These are phyloP conservation scores for Pseudohyphozyma bogoriensis DNA, from an alignment of 768 basidiomycete species.

Conservation along the genomic window DNA sequence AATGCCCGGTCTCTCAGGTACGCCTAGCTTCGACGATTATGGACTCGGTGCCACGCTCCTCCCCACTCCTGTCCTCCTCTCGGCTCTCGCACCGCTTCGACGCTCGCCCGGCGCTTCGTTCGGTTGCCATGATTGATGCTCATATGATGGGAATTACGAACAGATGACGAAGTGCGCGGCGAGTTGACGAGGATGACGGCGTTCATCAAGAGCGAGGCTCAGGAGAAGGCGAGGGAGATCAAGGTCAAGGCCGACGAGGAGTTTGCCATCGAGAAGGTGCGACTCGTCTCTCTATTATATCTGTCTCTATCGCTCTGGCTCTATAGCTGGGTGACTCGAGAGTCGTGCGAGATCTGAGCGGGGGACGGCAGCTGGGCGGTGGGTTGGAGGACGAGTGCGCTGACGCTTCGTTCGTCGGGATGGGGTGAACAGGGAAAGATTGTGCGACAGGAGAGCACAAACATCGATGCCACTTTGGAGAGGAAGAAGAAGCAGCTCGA, in stretches of 20 bases:
- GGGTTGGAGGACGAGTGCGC: background rate
- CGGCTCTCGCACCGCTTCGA: background rate
- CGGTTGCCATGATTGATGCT: background rate
- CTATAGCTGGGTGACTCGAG: no score
- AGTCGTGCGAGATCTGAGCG: no score
- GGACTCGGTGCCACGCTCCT: no score
- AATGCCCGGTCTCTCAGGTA: no score
- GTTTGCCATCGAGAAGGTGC: constrained; percentile 93
- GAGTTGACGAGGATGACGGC: no score
- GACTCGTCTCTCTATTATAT: constrained; percentile 12
- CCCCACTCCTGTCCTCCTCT: no score
- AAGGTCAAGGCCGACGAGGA: constrained; percentile 97
- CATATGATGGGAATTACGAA: background rate
- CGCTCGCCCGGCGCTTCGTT: constrained; percentile 7
- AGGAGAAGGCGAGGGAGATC: constrained; percentile 95
- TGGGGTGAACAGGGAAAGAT: constrained; percentile 72
- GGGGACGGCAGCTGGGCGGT: no score
- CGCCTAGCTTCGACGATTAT: no score
- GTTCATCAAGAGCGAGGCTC: constrained; percentile 96
- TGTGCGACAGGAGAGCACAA: constrained; percentile 87
- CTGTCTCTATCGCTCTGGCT: no score
- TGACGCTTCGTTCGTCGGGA: no score
- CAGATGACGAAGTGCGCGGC: background rate
- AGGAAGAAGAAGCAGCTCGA: constrained; percentile 93
- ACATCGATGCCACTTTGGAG: constrained; percentile 88